Evolutionary conservation across 192 early-diverging fungal genomes (phyloP), one percentile per base, ranked within the genome.

Genomic region (Chytriomyces confervae): DNA sequence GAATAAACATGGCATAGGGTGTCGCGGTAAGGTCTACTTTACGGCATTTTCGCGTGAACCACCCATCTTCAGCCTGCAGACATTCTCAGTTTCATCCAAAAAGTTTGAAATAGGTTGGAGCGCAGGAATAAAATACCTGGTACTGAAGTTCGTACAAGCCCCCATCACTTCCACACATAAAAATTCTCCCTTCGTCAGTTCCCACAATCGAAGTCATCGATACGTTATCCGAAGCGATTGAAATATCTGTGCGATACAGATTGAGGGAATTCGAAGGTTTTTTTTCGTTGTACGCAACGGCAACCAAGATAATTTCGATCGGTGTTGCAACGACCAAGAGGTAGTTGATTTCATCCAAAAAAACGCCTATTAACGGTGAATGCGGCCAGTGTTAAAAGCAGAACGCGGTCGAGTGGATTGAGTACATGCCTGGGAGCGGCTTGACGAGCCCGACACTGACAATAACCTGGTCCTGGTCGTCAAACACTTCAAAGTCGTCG

Each of bases 381-480:
- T 23, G 27, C 63, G 11, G 53, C 13, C 13, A 20, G 20, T 36
- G 47, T 61, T 44, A 53, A 84, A 23, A 23, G 62, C 61, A 57
- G 16, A 20, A 66, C 48, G 20, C 61, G 27, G 44, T 16, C 50
- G 72, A 13, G 23, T 2, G 51, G 11, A 53, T 27, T 9, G 46
- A 79, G 36, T 50, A 20, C 11, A 18, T 79, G 91, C 92, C 94
- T 65, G 81, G 69, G 57, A 89, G 83, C 10, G 97, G 94, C 64
- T 85, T 89, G 3, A 94, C 95, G 44, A 97, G 81, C 7, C 86
- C 95, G 11, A 96, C 94, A 65, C 88, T 92, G 24, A 93, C 89
- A 76, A 98, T 97, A 64, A 96, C 85, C 76, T 95, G 93, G 69
- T 95, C 94, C 82, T 94, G 93, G 57, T 96, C 95, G 70, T 95